Evolutionary conservation across 257 asterid genomes (phyloP), one percentile per base, ranked within the genome.

Genomic region (Paraleonurus japonicus): DNA sequence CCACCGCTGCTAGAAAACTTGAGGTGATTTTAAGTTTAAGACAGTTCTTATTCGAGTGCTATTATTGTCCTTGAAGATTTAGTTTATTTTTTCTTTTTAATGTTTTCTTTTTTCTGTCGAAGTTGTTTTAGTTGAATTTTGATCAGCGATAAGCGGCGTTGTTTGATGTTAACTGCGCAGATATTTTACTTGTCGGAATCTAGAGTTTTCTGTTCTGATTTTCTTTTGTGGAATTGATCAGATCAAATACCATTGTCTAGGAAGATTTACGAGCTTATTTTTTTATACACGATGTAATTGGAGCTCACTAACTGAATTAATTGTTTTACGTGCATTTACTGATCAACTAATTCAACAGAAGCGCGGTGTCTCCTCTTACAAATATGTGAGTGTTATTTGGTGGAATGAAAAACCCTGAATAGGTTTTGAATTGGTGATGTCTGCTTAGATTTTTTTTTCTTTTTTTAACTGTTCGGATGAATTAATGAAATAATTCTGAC

Each of bases 1-100:
- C 81, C 54, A 55, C 70, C 35, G 88, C 88, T 20, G 47, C 79
- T 41, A 77, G 53, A 15, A 81, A 71, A 57, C 82, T 81, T 4
- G 80, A 81, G 84, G 88, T 81, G 45, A 7, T 39, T 2, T 62
- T 26, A 39, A 22, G 26, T n/a, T 3, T 30, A 54, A 7, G 5
- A 17, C 7, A 17, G 19, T 45, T 61, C 17, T 26, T 17, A 39
- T 35, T 51, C 22, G 27, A 5, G 43, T n/a, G 71, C 43, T 61
- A 43, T 19, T 61, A 43, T 19, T 58, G n/a, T 12, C 7, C 26
- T 37, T 19, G 64, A 12, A 33, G 19, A 3, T 58, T 64, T 23
- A 15, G 13, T 41, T 71, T 19, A 1, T 15, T 45, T 22, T 7
- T 26, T 13, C 0, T 37, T 61, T 37, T 26, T 0, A 6, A 8